phyloP scores from a whole-genome alignment of 345 rosid genomes.

The Passiflora organensis region DNA sequence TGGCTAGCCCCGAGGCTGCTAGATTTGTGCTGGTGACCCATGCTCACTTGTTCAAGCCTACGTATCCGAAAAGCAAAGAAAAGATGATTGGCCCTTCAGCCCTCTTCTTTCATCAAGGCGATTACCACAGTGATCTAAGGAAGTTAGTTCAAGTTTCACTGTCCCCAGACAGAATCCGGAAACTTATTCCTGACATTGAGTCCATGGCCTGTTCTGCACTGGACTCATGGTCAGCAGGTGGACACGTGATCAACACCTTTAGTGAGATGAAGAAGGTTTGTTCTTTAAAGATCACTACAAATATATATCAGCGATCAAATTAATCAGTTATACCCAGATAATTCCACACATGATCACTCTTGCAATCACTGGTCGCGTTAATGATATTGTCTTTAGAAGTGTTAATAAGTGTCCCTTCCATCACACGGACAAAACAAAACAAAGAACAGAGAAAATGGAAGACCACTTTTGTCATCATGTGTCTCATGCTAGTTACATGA shows the following conservation, averaged over 20 bases:
- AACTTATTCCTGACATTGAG: conserved; percentile 36
- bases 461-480: neutral
- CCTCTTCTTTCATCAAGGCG: conserved; percentile 48
- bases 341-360: neutral
- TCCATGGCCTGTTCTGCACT: conserved; percentile 29
- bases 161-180: conserved; percentile 24
- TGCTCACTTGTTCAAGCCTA: conserved; percentile 49
- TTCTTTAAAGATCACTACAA: neutral
- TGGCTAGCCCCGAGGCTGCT: conserved; percentile 44
- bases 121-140: conserved; percentile 34
- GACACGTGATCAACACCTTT: conserved; percentile 35
- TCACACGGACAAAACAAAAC: too few species aligned
- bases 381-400: too few species aligned
- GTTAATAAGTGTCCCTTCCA: neutral
- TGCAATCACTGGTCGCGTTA: neutral
- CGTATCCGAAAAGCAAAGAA: conserved; percentile 50
- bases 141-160: conserved; percentile 42
- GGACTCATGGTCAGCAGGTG: conserved; percentile 16
- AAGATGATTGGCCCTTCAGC: conserved; percentile 44
- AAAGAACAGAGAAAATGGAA: neutral
- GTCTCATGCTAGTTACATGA: neutral
- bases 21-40: conserved; percentile 44
- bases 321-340: too few species aligned
- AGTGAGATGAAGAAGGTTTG: conserved; percentile 46
- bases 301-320: too few species aligned